These are phyloP conservation scores for Boletus patriciae DNA, from an alignment of 768 basidiomycete genomes.

Conservation along the genomic window DNA sequence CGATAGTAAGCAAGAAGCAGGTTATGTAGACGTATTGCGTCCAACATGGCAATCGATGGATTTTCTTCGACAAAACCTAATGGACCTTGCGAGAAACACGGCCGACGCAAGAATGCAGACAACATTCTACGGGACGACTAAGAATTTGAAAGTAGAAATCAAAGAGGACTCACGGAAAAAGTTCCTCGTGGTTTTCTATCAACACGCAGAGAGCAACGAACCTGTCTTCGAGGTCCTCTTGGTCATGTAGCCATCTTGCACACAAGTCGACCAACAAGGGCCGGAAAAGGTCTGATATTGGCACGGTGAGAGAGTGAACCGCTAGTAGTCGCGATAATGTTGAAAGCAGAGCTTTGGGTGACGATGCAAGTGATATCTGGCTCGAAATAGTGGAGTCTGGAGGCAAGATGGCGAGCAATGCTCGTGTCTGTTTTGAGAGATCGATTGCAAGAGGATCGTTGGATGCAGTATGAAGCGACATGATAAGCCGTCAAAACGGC, in stretches of 20 bases:
- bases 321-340: slow-evolving; percentile 61
- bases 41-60: slow-evolving; percentile 32
- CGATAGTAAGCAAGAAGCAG: slow-evolving; percentile 81
- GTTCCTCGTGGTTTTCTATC: slow-evolving; percentile 66
- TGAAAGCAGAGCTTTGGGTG: slow-evolving; percentile 46
- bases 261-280: slow-evolving; percentile 80
- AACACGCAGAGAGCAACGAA: slow-evolving; percentile 61
- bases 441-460: slow-evolving; percentile 63
- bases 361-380: slow-evolving; percentile 40
- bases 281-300: slow-evolving; percentile 65
- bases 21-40: slow-evolving; percentile 56
- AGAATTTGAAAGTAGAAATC: slow-evolving; percentile 3
- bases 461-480: slow-evolving; percentile 19
- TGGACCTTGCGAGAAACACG: slow-evolving; percentile 51
- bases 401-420: slow-evolving; percentile 47
- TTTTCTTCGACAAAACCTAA: slow-evolving; percentile 44
- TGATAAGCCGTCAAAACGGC: neutral
- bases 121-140: slow-evolving; percentile 47
- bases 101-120: slow-evolving; percentile 46
- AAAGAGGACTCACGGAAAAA: slow-evolving; percentile 59
- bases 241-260: slow-evolving; percentile 73
- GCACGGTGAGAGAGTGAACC: slow-evolving; percentile 58
- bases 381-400: slow-evolving; percentile 40
- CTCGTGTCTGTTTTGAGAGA: slow-evolving; percentile 51
- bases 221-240: slow-evolving; percentile 48